Conservation (phyloP, 371 early-diverging fungal species). For the Syncephalastrum racemosum region DNA sequence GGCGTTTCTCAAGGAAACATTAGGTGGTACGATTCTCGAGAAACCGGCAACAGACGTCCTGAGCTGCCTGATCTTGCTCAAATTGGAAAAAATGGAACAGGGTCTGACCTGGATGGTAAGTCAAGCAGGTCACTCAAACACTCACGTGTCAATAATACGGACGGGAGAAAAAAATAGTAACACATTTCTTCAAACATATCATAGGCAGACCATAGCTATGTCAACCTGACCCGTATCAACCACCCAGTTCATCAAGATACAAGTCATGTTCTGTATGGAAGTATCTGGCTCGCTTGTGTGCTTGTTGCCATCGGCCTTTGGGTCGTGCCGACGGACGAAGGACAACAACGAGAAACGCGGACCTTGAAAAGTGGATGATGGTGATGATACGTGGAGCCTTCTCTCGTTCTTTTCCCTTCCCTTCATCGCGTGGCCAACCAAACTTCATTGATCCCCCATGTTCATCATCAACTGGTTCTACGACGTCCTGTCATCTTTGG, state of each 20-base stretch:
- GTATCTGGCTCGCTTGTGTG: too few relatives aligned
- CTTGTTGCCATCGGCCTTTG: too few relatives aligned
- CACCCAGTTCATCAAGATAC: too few relatives aligned
- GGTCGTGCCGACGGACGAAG: too few relatives aligned
- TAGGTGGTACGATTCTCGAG: constrained; percentile 38
- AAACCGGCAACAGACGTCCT: constrained; percentile 29
- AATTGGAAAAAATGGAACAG: constrained; percentile 33
- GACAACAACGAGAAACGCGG: too few relatives aligned
- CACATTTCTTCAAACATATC: not conserved
- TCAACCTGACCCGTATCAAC: constrained; percentile 14
- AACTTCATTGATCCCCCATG: constrained; percentile 46
- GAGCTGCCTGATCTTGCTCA: constrained; percentile 31
- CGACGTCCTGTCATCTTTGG: constrained; percentile 81
- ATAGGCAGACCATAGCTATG: constrained; percentile 12
- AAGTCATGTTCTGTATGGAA: too few relatives aligned
- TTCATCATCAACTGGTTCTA: constrained; percentile 95
- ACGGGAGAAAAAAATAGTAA: constrained; percentile 1
- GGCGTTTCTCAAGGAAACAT: constrained; percentile 11
- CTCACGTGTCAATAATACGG: not conserved
- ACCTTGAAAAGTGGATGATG: too few relatives aligned
- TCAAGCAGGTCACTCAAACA: constrained; percentile 1
- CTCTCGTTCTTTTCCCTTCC: constrained; percentile 12
- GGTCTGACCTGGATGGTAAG: constrained; percentile 48
- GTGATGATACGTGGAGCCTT: not conserved
- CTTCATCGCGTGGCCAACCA: constrained; percentile 11